Conservation (phyloP, 768 basidiomycete genomes). For the Rhodocollybia butyracea region DNA sequence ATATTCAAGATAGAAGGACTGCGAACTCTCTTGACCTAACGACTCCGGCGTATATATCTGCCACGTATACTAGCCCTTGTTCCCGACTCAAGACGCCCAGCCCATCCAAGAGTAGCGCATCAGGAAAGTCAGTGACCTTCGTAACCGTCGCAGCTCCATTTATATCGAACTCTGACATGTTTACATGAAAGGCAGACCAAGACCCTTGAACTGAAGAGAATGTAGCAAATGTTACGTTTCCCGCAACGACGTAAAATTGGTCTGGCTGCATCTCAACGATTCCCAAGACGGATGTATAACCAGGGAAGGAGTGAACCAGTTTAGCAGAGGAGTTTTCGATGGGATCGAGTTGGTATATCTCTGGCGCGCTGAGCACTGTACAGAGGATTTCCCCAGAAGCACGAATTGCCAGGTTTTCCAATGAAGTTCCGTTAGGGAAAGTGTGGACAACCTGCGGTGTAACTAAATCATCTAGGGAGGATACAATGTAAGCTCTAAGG, state of each 20-base stretch:
- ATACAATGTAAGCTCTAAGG: neutral
- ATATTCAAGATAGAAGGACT: too few relatives aligned
- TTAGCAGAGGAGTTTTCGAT: neutral
- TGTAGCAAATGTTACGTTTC: neutral
- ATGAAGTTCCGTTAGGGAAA: neutral
- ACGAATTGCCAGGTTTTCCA: conserved; percentile 3
- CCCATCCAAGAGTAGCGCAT: neutral
- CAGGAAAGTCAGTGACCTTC: neutral
- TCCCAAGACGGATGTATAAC: neutral
- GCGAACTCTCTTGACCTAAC: too few relatives aligned
- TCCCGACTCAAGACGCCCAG: neutral
- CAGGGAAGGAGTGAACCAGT: neutral
- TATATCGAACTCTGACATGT: neutral
- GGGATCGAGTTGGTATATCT: neutral
- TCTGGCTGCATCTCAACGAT: neutral
- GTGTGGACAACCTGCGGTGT: neutral
- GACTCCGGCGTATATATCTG: neutral
- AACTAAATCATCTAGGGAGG: neutral
- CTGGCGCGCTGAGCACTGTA: neutral
- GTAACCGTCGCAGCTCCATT: neutral
- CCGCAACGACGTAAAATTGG: conserved; percentile 3
- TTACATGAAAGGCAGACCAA: neutral
- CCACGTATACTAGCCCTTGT: neutral
- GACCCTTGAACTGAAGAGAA: neutral
- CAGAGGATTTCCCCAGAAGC: neutral